These are phyloP conservation scores for Chenopodium berlandieri DNA, from an alignment of 148 eudicot species.

Conservation along the genomic window DNA sequence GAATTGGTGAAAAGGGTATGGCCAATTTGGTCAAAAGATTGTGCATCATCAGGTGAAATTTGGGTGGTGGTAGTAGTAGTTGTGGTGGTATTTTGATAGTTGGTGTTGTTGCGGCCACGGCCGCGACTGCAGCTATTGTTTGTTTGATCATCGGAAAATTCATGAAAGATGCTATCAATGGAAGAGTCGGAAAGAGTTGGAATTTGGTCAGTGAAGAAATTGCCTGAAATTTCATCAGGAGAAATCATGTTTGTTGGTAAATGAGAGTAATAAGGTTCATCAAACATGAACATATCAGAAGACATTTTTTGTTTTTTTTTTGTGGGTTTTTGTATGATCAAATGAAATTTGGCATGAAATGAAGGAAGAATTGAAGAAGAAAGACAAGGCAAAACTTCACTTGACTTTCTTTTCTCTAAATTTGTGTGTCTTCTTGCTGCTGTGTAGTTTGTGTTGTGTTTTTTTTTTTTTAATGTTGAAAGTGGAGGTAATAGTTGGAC, in stretches of 20 bases:
- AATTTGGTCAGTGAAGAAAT: constrained; percentile 50
- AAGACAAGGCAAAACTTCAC: neutral
- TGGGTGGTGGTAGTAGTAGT: neutral
- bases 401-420: neutral
- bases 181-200: constrained; percentile 50
- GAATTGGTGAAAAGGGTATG: constrained; percentile 49
- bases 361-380: neutral
- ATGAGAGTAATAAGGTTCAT: constrained; percentile 30
- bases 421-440: constrained; percentile 2
- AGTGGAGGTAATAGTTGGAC: neutral
- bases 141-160: constrained; percentile 32
- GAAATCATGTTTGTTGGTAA: constrained; percentile 24
- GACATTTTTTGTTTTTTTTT: constrained; percentile 40
- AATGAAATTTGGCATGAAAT: neutral
- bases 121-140: neutral
- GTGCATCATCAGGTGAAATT: constrained; percentile 36
- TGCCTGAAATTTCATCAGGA: constrained; percentile 29
- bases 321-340: neutral
- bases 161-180: constrained; percentile 47
- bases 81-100: neutral
- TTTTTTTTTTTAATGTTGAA: neutral
- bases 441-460: neutral
- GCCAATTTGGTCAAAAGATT: constrained; percentile 46
- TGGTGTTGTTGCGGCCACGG: neutral
- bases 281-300: constrained; percentile 63